phyloP scores from a whole-genome alignment of 306 rosid species.

The Alnus glutinosa region DNA sequence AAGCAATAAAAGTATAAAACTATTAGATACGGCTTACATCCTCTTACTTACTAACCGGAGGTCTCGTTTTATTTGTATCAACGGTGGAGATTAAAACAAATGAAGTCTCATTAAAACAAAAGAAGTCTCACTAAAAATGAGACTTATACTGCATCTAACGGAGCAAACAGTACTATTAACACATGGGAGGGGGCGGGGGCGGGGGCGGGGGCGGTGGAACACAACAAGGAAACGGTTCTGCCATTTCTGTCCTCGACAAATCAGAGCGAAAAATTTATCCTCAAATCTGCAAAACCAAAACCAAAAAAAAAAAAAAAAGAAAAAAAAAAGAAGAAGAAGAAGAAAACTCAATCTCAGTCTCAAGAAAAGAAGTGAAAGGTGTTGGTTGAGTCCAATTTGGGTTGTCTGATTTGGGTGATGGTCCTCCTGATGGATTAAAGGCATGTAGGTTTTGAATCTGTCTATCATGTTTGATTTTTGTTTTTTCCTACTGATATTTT shows the following conservation, averaged over 20 bases:
- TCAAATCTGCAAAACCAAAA: background rate
- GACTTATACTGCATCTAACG: background rate
- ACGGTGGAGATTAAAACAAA: background rate
- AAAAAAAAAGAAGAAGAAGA: background rate
- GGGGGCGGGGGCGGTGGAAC: background rate
- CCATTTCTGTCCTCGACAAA: background rate
- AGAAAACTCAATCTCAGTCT: background rate
- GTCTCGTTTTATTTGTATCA: no score
- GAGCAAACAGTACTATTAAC: background rate
- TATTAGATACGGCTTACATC: no score
- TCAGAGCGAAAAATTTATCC: background rate
- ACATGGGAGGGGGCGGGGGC: background rate
- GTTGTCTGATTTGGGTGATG: no score
- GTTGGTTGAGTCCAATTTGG: no score
- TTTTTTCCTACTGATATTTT: no score
- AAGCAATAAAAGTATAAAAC: no score
- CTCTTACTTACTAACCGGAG: no score
- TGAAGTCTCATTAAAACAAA: background rate
- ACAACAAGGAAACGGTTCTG: background rate
- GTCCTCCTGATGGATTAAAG: no score
- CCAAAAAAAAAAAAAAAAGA: background rate
- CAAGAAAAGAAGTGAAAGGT: background rate
- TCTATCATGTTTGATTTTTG: no score
- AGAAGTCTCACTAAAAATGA: background rate
- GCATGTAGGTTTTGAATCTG: no score